These are phyloP conservation scores for Rosa persica DNA, from an alignment of 306 rosid species.

Conservation along the genomic window DNA sequence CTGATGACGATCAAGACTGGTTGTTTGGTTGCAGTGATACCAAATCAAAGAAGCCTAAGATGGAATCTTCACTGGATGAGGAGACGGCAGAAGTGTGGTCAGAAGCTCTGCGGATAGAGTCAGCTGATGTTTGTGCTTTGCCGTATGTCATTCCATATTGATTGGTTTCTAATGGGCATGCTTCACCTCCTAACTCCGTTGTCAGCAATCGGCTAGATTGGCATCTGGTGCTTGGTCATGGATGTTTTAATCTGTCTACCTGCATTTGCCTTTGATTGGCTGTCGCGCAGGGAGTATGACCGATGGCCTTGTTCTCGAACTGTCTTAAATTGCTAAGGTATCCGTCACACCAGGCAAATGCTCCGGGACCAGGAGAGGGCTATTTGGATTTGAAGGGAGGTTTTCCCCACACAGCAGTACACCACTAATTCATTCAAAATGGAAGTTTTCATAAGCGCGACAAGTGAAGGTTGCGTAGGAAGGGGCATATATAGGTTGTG, in stretches of 20 bases:
- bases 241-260: conserved; percentile 30
- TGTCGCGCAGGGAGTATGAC: conserved; percentile 35
- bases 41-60: conserved; percentile 38
- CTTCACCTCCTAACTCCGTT: conserved; percentile 26
- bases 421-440: conserved; percentile 39
- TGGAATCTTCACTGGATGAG: conserved; percentile 39
- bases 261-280: conserved; percentile 36
- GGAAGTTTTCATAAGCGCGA: conserved; percentile 41
- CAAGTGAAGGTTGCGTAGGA: conserved; percentile 43
- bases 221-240: conserved; percentile 29
- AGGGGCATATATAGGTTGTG: conserved; percentile 45
- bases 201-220: conserved; percentile 33
- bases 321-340: conserved; percentile 17
- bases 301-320: conserved; percentile 26
- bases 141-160: conserved; percentile 92
- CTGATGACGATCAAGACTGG: conserved; percentile 74
- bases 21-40: conserved; percentile 47
- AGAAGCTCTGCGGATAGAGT: conserved; percentile 68
- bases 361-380: conserved; percentile 23
- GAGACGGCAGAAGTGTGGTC: conserved; percentile 72
- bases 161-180: conserved; percentile 35
- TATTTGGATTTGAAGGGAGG: conserved; percentile 31
- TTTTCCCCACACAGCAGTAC: conserved; percentile 21
- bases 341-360: conserved; percentile 24
- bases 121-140: conserved; percentile 62